Evolutionary conservation across 192 early-diverging fungal species (phyloP), one percentile per base, ranked within the genome.

Genomic region (Rhizophagus clarus): DNA sequence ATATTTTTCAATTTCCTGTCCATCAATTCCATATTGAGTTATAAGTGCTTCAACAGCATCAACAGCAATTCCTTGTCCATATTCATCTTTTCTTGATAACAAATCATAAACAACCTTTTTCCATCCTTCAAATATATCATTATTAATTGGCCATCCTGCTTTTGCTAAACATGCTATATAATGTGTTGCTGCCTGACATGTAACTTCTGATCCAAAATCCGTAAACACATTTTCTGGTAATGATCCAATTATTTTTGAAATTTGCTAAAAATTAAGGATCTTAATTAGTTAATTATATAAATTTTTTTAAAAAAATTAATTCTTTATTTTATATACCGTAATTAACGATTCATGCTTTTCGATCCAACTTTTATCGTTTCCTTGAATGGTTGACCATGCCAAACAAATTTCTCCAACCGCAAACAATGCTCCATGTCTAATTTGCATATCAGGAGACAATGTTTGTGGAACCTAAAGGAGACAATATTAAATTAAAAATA

Each of bases 11-110:
- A 90, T 62, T 32, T 88, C 88, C 10, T 74, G 32, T 34, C 61
- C 37, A 6, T 60, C 51, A 15, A 90, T 82, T 24, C 87, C 87
- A 72, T 88, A 88, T 1, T 80, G 79, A 0, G 66, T 64, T 17
- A 85, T 74, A 28, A 91, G 1, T 4, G 86, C 82, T 12, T 85
- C 84, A 74, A 90, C 85, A 10, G 90, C 88, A 20, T 62, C 34
- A 1, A 87, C 81, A 32, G 88, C 90, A 67, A 84, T 70, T 47
- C 82, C 81, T 74, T 93, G 92, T 17, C 93, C 88, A 74, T 80
- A 78, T 67, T 93, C 92, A 77, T 94, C 94, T 37, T 87, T 87
- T 22, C 93, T 88, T 47, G 87, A 86, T n/a, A 95, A 80, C 26
- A 89, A 88, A 11, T 72, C 83, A 31, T 84, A 67, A 0, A 94